A percentile compares a stretch with the other conserved stretches of the same genome.
phyloP scores from a whole-genome alignment of 1,139 yeast genomes.

The Sporopachydermia cereana region DNA sequence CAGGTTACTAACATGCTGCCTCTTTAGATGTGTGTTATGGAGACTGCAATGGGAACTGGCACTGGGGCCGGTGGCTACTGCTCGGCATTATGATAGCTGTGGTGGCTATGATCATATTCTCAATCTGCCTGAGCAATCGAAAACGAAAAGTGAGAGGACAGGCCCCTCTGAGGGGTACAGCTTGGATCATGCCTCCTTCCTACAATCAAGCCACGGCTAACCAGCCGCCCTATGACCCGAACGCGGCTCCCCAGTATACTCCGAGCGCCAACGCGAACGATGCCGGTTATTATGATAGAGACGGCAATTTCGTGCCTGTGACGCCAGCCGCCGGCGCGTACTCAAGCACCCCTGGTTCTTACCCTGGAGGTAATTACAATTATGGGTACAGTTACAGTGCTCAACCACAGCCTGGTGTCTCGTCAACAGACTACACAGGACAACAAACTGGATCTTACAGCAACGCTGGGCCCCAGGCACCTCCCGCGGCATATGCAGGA shows the following conservation, averaged over 20 bases:
- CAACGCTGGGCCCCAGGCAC: not conserved
- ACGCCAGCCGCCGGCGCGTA: not conserved
- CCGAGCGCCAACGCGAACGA: constrained; percentile 57
- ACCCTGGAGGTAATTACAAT: not conserved
- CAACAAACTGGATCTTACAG: not conserved
- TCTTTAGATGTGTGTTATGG: too few species aligned
- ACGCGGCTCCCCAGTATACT: constrained; percentile 53
- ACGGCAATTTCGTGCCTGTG: constrained; percentile 40
- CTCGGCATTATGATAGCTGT: constrained; percentile 34
- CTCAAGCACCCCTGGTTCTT: not conserved
- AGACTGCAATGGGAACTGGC: constrained; percentile 16
- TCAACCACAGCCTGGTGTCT: not conserved
- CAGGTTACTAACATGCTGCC: too few species aligned
- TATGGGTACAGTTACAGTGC: not conserved
- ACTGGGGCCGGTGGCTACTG: constrained; percentile 39
- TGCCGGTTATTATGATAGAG: constrained; percentile 67
- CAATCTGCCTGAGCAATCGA: constrained; percentile 36
- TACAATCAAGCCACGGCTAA: constrained; percentile 46
- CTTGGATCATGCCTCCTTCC: constrained; percentile 90
- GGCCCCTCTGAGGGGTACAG: constrained; percentile 68
- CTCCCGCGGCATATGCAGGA: not conserved
- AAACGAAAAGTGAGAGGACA: constrained; percentile 49
- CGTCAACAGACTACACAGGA: not conserved
- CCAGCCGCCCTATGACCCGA: constrained; percentile 29
- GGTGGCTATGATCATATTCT: constrained; percentile 40